Conservation (phyloP, 352 stramenopile genomes). For the Pythium angustatum region DNA sequence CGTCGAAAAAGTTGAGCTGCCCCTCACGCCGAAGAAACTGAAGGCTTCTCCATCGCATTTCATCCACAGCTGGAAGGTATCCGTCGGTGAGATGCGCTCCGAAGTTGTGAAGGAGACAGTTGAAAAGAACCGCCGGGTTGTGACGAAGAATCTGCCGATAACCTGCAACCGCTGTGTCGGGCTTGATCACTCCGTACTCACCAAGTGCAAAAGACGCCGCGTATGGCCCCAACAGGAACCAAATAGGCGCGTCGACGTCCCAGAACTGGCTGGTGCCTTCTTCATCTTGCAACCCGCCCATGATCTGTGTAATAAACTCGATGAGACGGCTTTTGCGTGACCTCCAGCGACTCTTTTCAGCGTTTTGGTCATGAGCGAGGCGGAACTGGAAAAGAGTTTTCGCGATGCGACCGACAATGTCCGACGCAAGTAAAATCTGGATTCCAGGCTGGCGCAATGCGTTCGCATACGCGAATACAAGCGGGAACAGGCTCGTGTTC, state of each 20-base stretch:
- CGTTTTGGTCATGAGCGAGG: constrained; percentile 51
- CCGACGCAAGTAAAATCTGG: constrained; percentile 55
- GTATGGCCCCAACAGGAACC: constrained; percentile 62
- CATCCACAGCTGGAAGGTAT: constrained; percentile 55
- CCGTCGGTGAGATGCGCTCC: constrained; percentile 49
- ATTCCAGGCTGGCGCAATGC: constrained; percentile 51
- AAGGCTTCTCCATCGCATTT: constrained; percentile 56
- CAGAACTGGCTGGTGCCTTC: constrained; percentile 63
- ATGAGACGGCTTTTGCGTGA: constrained; percentile 58
- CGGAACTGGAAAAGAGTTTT: constrained; percentile 75
- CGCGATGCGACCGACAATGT: constrained; percentile 71
- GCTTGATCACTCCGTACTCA: constrained; percentile 21
- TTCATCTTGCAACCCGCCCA: constrained; percentile 48
- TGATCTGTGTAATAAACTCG: constrained; percentile 69
- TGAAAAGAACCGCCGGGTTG: constrained; percentile 66
- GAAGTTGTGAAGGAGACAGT: constrained; percentile 55
- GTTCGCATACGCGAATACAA: constrained; percentile 54
- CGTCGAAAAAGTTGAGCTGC: constrained; percentile 56
- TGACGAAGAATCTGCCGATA: constrained; percentile 52
- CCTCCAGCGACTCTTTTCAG: constrained; percentile 48
- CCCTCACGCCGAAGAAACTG: constrained; percentile 55
- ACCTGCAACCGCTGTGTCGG: constrained; percentile 32
- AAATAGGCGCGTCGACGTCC: constrained; percentile 64
- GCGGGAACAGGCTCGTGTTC: constrained; percentile 69
- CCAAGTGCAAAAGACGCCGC: constrained; percentile 57